Percentiles rank a stretch among this genome's conserved stretches.
phyloP scores from a whole-genome alignment of 495 filamentous ascomycete genomes.

The Aspergillus diversus region DNA sequence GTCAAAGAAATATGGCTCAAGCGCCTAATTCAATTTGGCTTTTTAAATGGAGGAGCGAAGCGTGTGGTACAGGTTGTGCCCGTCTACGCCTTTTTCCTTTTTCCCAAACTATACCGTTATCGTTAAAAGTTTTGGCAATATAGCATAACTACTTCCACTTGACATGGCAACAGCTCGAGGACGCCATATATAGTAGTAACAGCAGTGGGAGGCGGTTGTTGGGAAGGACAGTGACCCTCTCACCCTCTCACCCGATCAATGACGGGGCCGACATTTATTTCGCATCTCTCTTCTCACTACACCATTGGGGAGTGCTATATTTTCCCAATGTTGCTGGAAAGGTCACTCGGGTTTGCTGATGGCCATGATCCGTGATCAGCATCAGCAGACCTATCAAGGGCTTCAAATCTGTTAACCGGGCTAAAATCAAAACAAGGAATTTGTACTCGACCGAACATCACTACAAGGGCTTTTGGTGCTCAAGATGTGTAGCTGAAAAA shows the following conservation, averaged over 20 bases:
- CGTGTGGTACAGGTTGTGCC: no score
- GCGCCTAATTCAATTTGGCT: no score
- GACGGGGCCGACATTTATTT: conserved; percentile 64
- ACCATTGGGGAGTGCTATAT: conserved; percentile 81
- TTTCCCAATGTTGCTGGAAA: conserved; percentile 53
- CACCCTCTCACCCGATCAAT: conserved; percentile 43
- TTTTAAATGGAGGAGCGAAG: no score
- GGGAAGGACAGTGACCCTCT: conserved; percentile 39
- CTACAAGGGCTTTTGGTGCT: conserved; percentile 30
- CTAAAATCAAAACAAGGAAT: conserved; percentile 63
- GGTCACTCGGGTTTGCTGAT: conserved; percentile 76
- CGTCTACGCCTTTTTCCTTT: no score
- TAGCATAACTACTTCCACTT: conserved; percentile 78
- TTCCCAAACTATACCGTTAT: no score
- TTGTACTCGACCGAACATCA: conserved; percentile 67
- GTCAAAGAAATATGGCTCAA: no score
- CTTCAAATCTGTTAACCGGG: conserved; percentile 54
- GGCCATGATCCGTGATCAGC: conserved; percentile 65
- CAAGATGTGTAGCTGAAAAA: no score
- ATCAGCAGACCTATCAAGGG: conserved; percentile 77
- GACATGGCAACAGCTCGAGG: conserved; percentile 70
- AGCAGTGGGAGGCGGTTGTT: background rate
- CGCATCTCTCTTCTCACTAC: conserved; percentile 77
- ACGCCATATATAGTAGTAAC: conserved; percentile 35
- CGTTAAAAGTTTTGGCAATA: background rate